phyloP scores from a whole-genome alignment of 441 rosid genomes.

The Pelargonium australe region DNA sequence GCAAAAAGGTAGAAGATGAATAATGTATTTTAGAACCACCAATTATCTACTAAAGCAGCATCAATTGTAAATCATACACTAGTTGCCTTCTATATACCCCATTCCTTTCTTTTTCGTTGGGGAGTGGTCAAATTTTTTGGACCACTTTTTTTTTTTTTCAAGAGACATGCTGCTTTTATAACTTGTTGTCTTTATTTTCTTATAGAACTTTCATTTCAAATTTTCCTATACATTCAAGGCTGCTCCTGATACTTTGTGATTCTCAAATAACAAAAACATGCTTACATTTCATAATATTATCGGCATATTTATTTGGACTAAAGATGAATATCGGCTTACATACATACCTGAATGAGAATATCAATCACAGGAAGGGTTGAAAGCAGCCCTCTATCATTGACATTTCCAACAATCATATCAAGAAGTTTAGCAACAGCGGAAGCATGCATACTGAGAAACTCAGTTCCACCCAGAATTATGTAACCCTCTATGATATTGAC shows the following conservation, averaged over 20 bases:
- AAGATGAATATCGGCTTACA: background rate
- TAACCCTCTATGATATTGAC: conserved; percentile 74
- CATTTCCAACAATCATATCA: conserved; percentile 91
- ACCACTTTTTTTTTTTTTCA: too few species aligned
- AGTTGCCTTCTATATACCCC: too few species aligned
- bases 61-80: background rate
- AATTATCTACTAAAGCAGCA: background rate
- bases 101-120: too few species aligned
- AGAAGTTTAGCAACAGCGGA: conserved; percentile 80
- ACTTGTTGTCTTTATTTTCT: background rate
- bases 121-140: too few species aligned
- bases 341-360: conserved; percentile 70
- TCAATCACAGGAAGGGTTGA: conserved; percentile 83
- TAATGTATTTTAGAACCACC: background rate
- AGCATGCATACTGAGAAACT: conserved; percentile 72
- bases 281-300: background rate
- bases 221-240: background rate
- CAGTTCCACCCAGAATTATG: conserved; percentile 76
- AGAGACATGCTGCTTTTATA: background rate
- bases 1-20: conserved; percentile 19
- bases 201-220: background rate
- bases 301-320: background rate
- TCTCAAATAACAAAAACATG: background rate
- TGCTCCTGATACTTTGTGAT: background rate
- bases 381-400: conserved; percentile 75